Base-by-base conservation (phyloP, 2,329 filamentous ascomycete species). In the Truncatella angustata region DNA sequence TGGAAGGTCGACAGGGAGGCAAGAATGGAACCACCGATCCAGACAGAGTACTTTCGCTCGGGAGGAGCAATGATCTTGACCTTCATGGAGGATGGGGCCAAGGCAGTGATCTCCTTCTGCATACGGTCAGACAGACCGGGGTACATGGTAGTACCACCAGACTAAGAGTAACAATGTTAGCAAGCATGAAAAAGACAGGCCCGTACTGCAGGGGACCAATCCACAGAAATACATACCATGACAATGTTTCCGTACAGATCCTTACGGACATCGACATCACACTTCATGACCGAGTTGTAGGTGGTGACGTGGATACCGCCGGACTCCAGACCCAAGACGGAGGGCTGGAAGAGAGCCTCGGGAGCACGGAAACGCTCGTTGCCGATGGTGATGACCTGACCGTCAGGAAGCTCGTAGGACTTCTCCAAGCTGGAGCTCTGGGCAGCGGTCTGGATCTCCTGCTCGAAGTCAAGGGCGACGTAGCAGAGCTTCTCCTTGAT, bases 401-500 rank as follows among this genome's bases (percentile, higher is more conserved):
- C 94, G 73, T 99, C 94, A 67, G 94, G 94, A 84, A 99, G 92
- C 81, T 99, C 94, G 79, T 99, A 99, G 51, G 94, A 97, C 88
- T 97, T 97, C 90, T 99, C 94, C 75, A 99, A 83, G 81, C 84
- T 91, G 74, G 94, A 97, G 81, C 90, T 96, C 86, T 99, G 94
- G 75, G 91, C 92, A 68, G 94, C 94, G 66, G 94, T 99, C 86
- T 99, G 94, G 76, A 99, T 97, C 84, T 99, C 94, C 86, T 99
- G 94, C 86, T 99, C 94, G 70, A 99, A 97, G 85, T 99, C 94
- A 66, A 99, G 90, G 64, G 94, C 94, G 73, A 97, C 94, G 82
- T 99, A 99, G 88, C 94, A 99, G 70, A 99, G 92, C 88, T 97
- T 99, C 89, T 99, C 94, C 89, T 99, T 99, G 85, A 99, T 97